Conservation (phyloP, 108 stramenopile species). For the Cyclotella atomus region DNA sequence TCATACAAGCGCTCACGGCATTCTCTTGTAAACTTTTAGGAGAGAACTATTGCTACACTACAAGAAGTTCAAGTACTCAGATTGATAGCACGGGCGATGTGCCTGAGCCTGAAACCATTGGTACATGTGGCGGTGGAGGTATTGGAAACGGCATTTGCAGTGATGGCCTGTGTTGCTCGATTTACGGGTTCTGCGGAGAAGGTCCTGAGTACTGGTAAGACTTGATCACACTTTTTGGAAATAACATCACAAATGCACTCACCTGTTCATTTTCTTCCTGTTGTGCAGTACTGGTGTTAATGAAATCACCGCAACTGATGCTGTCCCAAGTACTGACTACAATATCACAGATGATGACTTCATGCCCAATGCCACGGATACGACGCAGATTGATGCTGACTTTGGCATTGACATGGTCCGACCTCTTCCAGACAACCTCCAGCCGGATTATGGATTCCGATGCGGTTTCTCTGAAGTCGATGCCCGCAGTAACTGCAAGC, state of each 20-base stretch:
- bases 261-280: too few relatives aligned
- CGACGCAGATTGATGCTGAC: not conserved
- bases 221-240: too few relatives aligned
- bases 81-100: not conserved
- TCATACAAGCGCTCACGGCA: slow-evolving; percentile 1
- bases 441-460: slow-evolving; percentile 35
- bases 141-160: slow-evolving; percentile 38
- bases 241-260: too few relatives aligned
- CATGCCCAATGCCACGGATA: not conserved
- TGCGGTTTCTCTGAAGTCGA: slow-evolving; percentile 43
- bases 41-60: slow-evolving; percentile 37
- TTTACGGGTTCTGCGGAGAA: slow-evolving; percentile 38
- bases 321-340: too few relatives aligned
- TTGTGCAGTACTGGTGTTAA: slow-evolving; percentile 26
- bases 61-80: slow-evolving; percentile 3
- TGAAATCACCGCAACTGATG: slow-evolving; percentile 20
- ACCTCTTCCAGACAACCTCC: slow-evolving; percentile 20
- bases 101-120: slow-evolving; percentile 15
- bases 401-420: not conserved
- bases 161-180: slow-evolving; percentile 25
- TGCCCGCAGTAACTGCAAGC: slow-evolving; percentile 44
- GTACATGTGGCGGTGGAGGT: slow-evolving; percentile 32
- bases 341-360: not conserved
- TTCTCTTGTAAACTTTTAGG: slow-evolving; percentile 8
- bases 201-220: slow-evolving; percentile 38